Evolutionary conservation across 106 monocot species (phyloP).

Genomic region (Dioscorea alata): DNA sequence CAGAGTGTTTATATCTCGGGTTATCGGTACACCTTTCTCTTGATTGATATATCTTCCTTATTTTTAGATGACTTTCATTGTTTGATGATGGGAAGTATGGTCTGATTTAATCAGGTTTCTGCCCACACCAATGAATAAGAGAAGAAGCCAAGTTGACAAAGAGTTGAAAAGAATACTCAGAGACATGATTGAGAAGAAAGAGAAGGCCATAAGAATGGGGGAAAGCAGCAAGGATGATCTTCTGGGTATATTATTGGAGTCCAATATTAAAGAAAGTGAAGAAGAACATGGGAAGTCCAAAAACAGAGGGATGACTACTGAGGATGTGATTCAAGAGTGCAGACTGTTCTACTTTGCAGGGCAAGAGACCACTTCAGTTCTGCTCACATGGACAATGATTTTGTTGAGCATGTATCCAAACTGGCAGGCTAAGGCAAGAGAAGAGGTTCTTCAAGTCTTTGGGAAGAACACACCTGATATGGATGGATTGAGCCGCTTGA

Average conservation of each 20-base stretch:
- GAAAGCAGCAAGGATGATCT: conserved; percentile 27
- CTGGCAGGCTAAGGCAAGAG: conserved; percentile 63
- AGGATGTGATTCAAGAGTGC: conserved; percentile 72
- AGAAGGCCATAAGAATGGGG: conserved; percentile 25
- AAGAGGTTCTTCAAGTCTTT: conserved; percentile 54
- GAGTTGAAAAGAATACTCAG: conserved; percentile 26
- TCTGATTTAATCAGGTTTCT: conserved; percentile 25
- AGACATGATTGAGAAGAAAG: conserved; percentile 49
- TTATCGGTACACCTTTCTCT: conserved; percentile 13
- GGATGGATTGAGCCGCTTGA: conserved; percentile 30
- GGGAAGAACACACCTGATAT: conserved; percentile 26
- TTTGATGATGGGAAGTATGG: too few relatives aligned
- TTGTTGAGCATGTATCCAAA: conserved; percentile 47
- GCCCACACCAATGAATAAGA: conserved; percentile 35
- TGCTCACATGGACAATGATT: conserved; percentile 69
- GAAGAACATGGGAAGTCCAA: conserved; percentile 22
- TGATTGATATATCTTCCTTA: not conserved
- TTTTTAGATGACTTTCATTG: too few relatives aligned
- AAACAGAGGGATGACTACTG: conserved; percentile 27
- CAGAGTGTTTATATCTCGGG: conserved; percentile 33
- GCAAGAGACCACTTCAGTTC: conserved; percentile 47
- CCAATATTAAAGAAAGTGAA: conserved; percentile 20
- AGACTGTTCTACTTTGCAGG: conserved; percentile 83
- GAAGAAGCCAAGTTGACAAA: conserved; percentile 25
- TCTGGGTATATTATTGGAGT: conserved; percentile 48